Percentiles rank a stretch among this genome's conserved stretches.
Conservation (phyloP, 2,329 filamentous ascomycete genomes). For the Tolypocladium capitatum region DNA sequence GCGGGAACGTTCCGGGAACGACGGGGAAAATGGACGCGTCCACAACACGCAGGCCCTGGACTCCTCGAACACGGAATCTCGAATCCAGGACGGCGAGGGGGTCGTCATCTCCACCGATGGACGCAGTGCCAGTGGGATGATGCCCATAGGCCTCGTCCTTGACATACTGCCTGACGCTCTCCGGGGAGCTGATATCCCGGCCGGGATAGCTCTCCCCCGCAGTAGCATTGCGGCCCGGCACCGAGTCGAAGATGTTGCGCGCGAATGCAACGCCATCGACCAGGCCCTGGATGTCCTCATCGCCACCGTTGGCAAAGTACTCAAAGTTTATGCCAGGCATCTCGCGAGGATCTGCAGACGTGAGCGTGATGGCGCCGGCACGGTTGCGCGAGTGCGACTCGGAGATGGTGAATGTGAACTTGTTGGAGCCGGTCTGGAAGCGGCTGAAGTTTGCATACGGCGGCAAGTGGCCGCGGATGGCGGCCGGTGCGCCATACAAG, state of each 20-base stretch:
- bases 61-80: constrained; percentile 42
- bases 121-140: constrained; percentile 41
- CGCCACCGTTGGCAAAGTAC: constrained; percentile 35
- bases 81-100: constrained; percentile 42
- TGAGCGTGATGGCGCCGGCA: constrained; percentile 48
- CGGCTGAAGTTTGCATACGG: not conserved
- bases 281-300: constrained; percentile 27
- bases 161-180: constrained; percentile 1
- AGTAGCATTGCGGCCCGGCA: not conserved
- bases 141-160: constrained; percentile 36
- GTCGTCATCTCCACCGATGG: constrained; percentile 42
- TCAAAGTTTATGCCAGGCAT: constrained; percentile 50
- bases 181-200: constrained; percentile 10
- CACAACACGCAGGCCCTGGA: constrained; percentile 43
- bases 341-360: constrained; percentile 47
- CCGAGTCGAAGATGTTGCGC: constrained; percentile 23
- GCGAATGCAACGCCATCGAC: constrained; percentile 33
- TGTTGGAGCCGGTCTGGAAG: not conserved
- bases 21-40: constrained; percentile 41
- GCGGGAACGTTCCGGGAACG: constrained; percentile 9
- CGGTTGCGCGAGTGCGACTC: constrained; percentile 42
- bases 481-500: not conserved
- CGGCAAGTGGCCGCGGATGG: constrained; percentile 1
- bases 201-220: not conserved
- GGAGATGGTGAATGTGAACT: constrained; percentile 21